A percentile compares a stretch with the other conserved stretches of the same genome.
phyloP scores from a whole-genome alignment of 2,329 filamentous ascomycete genomes.

The Talaromyces sp. region DNA sequence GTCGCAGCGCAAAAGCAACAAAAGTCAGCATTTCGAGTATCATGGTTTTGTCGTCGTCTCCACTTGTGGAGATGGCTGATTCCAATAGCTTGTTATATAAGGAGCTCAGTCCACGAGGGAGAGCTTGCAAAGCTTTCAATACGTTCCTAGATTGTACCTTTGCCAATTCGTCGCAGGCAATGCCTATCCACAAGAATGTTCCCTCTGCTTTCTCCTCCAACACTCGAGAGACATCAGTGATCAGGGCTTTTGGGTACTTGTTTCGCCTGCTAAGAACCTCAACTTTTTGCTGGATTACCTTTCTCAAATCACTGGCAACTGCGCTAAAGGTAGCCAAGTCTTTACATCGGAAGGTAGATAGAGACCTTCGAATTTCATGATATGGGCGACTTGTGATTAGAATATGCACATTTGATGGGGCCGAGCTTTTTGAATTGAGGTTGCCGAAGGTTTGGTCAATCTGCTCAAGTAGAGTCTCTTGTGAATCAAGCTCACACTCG shows the following conservation, averaged over 20 bases:
- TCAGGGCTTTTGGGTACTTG: background rate
- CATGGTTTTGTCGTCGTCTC: background rate
- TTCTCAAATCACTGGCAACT: background rate
- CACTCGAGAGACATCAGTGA: background rate
- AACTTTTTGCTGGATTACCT: background rate
- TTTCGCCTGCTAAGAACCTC: background rate
- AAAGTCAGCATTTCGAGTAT: background rate
- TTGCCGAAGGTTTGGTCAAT: background rate
- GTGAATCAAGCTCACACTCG: background rate
- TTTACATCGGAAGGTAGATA: background rate
- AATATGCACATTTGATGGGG: background rate
- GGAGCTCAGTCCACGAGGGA: constrained; percentile 18
- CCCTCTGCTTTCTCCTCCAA: constrained; percentile 22
- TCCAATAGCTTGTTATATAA: constrained; percentile 17
- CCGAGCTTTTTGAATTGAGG: background rate
- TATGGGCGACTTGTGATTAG: constrained; percentile 3
- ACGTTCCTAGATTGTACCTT: constrained; percentile 16
- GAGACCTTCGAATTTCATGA: background rate
- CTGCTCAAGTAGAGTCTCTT: background rate
- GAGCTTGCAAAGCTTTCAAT: constrained; percentile 7
- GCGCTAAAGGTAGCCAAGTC: background rate
- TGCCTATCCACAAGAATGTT: constrained; percentile 22
- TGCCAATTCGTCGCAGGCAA: constrained; percentile 19
- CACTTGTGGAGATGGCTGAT: background rate
- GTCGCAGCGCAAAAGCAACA: background rate